A percentile compares a stretch with the other conserved stretches of the same genome.
Evolutionary conservation across 2,329 filamentous ascomycete genomes (phyloP).

Genomic region (Alternaria infectoria): DNA sequence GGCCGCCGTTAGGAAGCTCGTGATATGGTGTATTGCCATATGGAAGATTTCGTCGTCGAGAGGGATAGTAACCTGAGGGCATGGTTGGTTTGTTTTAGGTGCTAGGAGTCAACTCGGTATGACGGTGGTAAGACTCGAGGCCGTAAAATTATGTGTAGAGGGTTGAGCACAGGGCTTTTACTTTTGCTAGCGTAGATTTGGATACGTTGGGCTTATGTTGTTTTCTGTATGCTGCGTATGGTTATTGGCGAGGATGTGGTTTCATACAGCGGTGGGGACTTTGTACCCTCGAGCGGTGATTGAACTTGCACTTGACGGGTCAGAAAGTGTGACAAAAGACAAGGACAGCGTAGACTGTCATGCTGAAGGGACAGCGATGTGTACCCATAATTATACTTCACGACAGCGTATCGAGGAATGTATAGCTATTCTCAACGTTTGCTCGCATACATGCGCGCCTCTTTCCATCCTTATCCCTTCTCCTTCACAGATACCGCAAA

Average conservation of each 20-base stretch:
- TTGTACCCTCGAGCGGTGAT: not conserved
- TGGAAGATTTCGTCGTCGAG: too few relatives aligned
- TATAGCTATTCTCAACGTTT: not conserved
- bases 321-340: not conserved
- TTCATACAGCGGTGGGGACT: not conserved
- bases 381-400: not conserved
- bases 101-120: too few relatives aligned
- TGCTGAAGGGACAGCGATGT: not conserved
- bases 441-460: not conserved
- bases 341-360: not conserved
- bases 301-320: not conserved
- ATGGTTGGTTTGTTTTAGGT: too few relatives aligned
- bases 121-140: too few relatives aligned
- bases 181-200: not conserved
- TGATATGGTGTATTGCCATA: too few relatives aligned
- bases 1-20: too few relatives aligned
- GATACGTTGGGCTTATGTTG: too few relatives aligned
- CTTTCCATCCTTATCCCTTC: not conserved
- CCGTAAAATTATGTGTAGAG: too few relatives aligned
- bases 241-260: accelerated
- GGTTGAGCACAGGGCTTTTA: not conserved
- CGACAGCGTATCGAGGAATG: not conserved
- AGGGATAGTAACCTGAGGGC: too few relatives aligned
- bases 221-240: not conserved
- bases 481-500: not conserved